Percentiles rank a stretch among this genome's conserved stretches.
Conservation (phyloP, 441 rosid genomes). For the Gossypium trilobum region DNA sequence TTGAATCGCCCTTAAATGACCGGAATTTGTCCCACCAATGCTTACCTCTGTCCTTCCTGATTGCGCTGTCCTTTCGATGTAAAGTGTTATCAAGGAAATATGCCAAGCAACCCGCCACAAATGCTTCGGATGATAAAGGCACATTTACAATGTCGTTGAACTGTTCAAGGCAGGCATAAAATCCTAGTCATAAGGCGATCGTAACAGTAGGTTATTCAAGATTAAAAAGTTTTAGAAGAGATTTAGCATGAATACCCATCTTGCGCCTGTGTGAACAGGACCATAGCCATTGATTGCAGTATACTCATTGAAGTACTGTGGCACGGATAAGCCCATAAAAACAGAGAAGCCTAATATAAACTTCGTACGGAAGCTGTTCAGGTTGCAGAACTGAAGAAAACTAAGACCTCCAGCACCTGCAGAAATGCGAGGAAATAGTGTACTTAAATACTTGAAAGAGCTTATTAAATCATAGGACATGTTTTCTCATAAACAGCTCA, state of each 20-base stretch:
- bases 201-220: background rate
- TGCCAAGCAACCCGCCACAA: slow-evolving; percentile 77
- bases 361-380: slow-evolving; percentile 74
- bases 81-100: slow-evolving; percentile 75
- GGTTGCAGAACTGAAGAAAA: slow-evolving; percentile 88
- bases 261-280: slow-evolving; percentile 69
- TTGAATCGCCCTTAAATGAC: slow-evolving; percentile 54
- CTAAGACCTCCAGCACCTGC: slow-evolving; percentile 82
- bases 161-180: slow-evolving; percentile 28
- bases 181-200: background rate
- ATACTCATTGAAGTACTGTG: slow-evolving; percentile 90
- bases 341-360: slow-evolving; percentile 81
- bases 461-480: background rate
- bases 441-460: slow-evolving; percentile 3
- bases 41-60: slow-evolving; percentile 87
- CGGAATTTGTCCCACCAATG: slow-evolving; percentile 95
- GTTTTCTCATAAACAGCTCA: background rate
- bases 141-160: slow-evolving; percentile 89
- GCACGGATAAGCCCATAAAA: slow-evolving; percentile 80
- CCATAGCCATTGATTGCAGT: slow-evolving; percentile 78
- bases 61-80: slow-evolving; percentile 36
- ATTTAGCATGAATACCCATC: slow-evolving; percentile 56
- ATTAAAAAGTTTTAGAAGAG: background rate
- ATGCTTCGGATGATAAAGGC: slow-evolving; percentile 82
- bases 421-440: background rate